Evolutionary conservation across 768 basidiomycete genomes (phyloP).

Genomic region (Rhodotorula taiwanensis): DNA sequence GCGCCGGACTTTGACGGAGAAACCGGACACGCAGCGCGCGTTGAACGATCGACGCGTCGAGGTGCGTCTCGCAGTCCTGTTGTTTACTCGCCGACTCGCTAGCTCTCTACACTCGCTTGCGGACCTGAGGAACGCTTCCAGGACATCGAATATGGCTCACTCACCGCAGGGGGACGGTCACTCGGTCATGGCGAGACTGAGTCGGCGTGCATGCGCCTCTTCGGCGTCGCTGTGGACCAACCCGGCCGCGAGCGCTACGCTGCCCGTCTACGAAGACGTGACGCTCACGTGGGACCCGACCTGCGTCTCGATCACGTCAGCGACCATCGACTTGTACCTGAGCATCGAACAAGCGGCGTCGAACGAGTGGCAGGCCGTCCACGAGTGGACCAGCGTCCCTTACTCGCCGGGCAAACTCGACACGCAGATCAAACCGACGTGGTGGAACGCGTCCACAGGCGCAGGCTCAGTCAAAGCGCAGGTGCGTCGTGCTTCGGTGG

Average conservation of each 20-base stretch:
- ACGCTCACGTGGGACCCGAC: slow-evolving; percentile 22
- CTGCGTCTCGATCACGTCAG: slow-evolving; percentile 4
- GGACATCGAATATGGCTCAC: background rate
- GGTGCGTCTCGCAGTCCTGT: too few relatives aligned
- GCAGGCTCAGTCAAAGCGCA: slow-evolving; percentile 29
- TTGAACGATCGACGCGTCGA: too few relatives aligned
- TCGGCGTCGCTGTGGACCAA: slow-evolving; percentile 15
- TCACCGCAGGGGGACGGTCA: background rate
- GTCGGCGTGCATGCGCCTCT: background rate
- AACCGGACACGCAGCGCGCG: too few relatives aligned
- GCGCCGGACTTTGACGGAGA: too few relatives aligned
- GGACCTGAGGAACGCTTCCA: too few relatives aligned
- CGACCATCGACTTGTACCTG: slow-evolving; percentile 30
- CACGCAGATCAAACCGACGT: slow-evolving; percentile 29
- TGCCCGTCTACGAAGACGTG: slow-evolving; percentile 28
- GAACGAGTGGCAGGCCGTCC: slow-evolving; percentile 8
- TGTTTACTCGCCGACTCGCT: too few relatives aligned
- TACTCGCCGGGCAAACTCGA: slow-evolving; percentile 20
- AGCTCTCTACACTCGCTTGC: background rate
- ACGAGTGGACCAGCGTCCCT: slow-evolving; percentile 25
- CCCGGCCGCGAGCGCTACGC: slow-evolving; percentile 1
- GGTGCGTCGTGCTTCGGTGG: slow-evolving; percentile 10
- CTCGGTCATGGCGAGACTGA: background rate
- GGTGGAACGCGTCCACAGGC: slow-evolving; percentile 34
- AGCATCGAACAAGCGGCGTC: slow-evolving; percentile 11